A percentile compares a stretch with the other conserved stretches of the same genome.
These are phyloP conservation scores for Suillus decipiens DNA, from an alignment of 768 basidiomycete species.

Conservation along the genomic window DNA sequence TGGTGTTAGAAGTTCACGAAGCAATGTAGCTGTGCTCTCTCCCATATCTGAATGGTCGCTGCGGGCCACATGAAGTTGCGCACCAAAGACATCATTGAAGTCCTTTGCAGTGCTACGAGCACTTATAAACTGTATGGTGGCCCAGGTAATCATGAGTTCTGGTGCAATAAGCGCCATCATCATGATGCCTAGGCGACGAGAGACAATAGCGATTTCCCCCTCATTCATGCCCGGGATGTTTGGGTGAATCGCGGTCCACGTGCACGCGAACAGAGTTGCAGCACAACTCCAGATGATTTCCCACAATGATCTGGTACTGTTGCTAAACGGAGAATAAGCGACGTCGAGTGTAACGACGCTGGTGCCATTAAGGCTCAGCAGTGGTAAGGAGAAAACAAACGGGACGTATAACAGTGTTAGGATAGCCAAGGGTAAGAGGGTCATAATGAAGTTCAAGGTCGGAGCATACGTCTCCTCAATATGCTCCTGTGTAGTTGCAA, in stretches of 20 bases:
- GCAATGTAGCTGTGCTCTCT: background rate
- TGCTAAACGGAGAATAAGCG: background rate
- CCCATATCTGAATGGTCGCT: background rate
- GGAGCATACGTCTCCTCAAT: too few species aligned
- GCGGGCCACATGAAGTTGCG: background rate
- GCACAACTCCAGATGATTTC: constrained; percentile 31
- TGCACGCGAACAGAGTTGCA: constrained; percentile 31
- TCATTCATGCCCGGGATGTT: constrained; percentile 29
- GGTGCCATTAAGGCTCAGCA: too few species aligned
- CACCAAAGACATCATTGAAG: background rate
- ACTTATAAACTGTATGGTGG: constrained; percentile 24
- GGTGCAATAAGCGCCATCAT: constrained; percentile 27
- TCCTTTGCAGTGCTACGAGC: constrained; percentile 12
- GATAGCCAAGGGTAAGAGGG: too few species aligned
- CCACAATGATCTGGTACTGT: constrained; percentile 32
- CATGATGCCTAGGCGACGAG: constrained; percentile 20
- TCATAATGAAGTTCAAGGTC: too few species aligned
- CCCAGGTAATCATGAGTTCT: constrained; percentile 32
- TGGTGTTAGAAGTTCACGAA: background rate
- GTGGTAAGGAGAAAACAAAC: too few species aligned
- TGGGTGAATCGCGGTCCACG: constrained; percentile 30
- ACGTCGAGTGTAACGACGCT: too few species aligned
- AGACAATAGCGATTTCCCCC: background rate
- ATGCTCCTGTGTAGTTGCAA: too few species aligned
- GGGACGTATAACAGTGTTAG: too few species aligned